Evolutionary conservation across 257 asterid species (phyloP), one percentile per base, ranked within the genome.

Genomic region (Knoxia roxburghii): DNA sequence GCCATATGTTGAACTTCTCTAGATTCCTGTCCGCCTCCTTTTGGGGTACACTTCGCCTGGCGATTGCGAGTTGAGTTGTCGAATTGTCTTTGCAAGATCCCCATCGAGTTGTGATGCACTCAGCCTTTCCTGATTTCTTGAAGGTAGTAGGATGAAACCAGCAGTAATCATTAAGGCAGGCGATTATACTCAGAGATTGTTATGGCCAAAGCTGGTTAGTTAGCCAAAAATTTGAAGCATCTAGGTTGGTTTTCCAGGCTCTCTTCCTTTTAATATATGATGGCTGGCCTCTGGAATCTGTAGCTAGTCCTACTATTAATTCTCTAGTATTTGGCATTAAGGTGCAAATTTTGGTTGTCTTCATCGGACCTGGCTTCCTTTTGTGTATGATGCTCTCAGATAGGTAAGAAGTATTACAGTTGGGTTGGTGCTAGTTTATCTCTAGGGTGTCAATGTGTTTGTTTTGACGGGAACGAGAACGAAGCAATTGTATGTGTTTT

Each of bases 241-340:
- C n/a, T n/a, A n/a, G n/a, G n/a, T n/a, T n/a, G 32, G 2, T 39
- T 24, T 7, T 21, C 50, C 45, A 40, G 45, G 45, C 45, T 40
- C 5, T 6, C 39, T 33, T 33, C 39, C 5, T 33, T 33, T 33
- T 33, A 6, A 33, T 33, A 33, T 3, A 50, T 33, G 5, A 33
- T 49, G 59, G 49, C 59, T 65, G 69, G 24, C 29, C 59, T 14
- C 10, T 27, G 41, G 61, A 51, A 50, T 33, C 27, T 35, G 61
- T 18, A 11, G 45, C 58, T 27, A 12, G 45, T 39, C 9, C 8
- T 39, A 39, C 0, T 1, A 33, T 3, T 2, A 33, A 33, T n/a
- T n/a, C n/a, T n/a, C n/a, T n/a, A n/a, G n/a, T n/a, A n/a, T n/a
- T n/a, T n/a, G n/a, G n/a, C n/a, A n/a, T n/a, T n/a, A n/a, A n/a